Evolutionary conservation across 495 filamentous ascomycete genomes (phyloP), one percentile per base, ranked within the genome.

Genomic region (Tuber aestivum): DNA sequence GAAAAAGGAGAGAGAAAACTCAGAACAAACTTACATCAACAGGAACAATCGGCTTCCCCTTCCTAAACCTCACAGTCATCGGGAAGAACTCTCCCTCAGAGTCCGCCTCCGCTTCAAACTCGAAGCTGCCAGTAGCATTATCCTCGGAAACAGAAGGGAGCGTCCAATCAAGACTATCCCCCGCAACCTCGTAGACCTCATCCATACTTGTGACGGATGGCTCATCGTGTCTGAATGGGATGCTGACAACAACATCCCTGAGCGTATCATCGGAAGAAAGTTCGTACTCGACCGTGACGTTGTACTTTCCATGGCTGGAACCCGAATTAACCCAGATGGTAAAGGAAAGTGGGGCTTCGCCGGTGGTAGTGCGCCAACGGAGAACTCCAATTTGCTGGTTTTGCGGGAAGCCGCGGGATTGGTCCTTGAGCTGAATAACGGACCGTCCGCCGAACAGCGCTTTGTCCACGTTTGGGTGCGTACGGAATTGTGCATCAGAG

Each of bases 291-390:
- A 97, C 89, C 0, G 94, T 98, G 79, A 97, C 87, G 48, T 90
- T 93, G 82, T 90, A 94, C 71, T 91, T 92, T 70, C 89, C 88
- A 50, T 91, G 91, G 45, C 73, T 76, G 20, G 90, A 88, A 70
- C 92, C 91, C 86, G 92, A 92, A 83, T 96, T 96, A 48, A 95
- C 91, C 95, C 95, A 98, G 32, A 97, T 95, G 16, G 92, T 97
- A 83, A 98, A 97, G 40, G 91, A 93, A 79, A 98, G 94, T 41
- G 95, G 95, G 48, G 94, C 87, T 16, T 90, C 90, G 76, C 89
- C 88, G 48, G 91, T 89, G 6, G 91, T 88, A 32, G 91, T 89
- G 73, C 93, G 91, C 95, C 95, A 98, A 78, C 94, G 89, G 77
- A 98, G 87, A 21, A 97, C 93, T 45, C 91, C 94, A 75, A 97